These are phyloP conservation scores for Coffea eugenioides DNA, from an alignment of 257 asterid genomes.

Conservation along the genomic window DNA sequence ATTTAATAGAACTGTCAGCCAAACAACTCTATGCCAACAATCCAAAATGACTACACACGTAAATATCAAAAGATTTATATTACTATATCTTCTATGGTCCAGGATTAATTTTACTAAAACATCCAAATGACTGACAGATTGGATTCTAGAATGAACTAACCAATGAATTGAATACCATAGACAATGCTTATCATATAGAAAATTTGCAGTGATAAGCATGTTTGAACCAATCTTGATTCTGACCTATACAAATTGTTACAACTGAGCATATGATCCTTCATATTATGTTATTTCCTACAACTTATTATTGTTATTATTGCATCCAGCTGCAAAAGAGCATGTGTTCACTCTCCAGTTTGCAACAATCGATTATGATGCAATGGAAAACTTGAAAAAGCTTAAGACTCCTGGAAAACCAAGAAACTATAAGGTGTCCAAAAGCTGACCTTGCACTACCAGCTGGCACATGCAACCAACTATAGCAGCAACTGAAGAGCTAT, in stretches of 20 bases:
- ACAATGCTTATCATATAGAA: background rate
- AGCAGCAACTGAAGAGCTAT: slow-evolving; percentile 97
- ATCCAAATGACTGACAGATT: background rate
- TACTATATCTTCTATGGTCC: background rate
- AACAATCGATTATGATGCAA: background rate
- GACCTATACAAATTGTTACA: background rate
- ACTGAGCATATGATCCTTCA: background rate
- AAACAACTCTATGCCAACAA: background rate
- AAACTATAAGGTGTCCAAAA: slow-evolving; percentile 11
- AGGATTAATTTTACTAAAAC: background rate
- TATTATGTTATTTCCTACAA: background rate
- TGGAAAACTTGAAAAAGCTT: background rate
- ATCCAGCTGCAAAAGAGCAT: background rate
- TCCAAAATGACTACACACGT: background rate
- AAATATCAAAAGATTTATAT: background rate
- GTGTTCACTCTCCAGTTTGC: background rate
- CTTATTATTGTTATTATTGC: too few relatives aligned
- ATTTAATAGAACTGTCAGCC: background rate
- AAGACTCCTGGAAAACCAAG: slow-evolving; percentile 11
- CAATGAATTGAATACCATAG: background rate
- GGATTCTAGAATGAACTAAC: background rate
- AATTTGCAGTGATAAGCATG: background rate
- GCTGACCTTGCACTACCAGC: slow-evolving; percentile 79
- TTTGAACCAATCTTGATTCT: background rate
- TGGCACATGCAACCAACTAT: slow-evolving; percentile 99